Evolutionary conservation across 495 filamentous ascomycete genomes (phyloP).

Genomic region (Neurospora sublineolata): DNA sequence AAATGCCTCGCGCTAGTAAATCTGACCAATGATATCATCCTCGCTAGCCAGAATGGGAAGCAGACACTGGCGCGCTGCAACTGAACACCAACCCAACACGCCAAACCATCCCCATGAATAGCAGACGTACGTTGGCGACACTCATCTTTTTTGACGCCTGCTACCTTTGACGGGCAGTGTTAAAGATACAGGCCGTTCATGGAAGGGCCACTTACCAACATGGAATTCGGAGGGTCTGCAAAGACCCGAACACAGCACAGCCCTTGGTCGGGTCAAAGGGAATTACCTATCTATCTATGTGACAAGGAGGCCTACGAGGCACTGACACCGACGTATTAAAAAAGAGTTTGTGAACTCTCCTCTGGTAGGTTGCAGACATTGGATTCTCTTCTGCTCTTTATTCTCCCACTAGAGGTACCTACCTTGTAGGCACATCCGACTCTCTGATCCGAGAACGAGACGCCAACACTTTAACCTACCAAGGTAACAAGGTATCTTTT

Average conservation of each 20-base stretch:
- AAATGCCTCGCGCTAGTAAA: background rate
- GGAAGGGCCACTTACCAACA: background rate
- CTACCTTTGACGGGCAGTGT: background rate
- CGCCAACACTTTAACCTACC: too few relatives aligned
- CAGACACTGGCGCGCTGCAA: background rate
- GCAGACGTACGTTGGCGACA: background rate
- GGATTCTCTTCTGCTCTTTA: too few relatives aligned
- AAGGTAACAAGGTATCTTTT: too few relatives aligned
- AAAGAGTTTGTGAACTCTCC: too few relatives aligned
- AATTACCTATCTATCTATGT: too few relatives aligned
- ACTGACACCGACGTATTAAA: too few relatives aligned
- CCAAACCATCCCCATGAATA: background rate
- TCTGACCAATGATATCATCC: background rate
- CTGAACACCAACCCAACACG: background rate
- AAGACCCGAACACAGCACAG: too few relatives aligned
- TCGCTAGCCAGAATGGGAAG: background rate
- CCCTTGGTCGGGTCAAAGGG: too few relatives aligned
- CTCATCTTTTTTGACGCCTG: background rate
- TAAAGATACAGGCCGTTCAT: background rate
- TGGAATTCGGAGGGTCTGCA: background rate
- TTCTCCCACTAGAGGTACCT: too few relatives aligned
- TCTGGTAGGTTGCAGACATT: too few relatives aligned
- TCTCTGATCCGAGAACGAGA: too few relatives aligned
- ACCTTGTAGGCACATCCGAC: too few relatives aligned
- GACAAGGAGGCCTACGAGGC: background rate